Evolutionary conservation across 1,284 basidiomycete species (phyloP).

Genomic region (Naganishia albida): DNA sequence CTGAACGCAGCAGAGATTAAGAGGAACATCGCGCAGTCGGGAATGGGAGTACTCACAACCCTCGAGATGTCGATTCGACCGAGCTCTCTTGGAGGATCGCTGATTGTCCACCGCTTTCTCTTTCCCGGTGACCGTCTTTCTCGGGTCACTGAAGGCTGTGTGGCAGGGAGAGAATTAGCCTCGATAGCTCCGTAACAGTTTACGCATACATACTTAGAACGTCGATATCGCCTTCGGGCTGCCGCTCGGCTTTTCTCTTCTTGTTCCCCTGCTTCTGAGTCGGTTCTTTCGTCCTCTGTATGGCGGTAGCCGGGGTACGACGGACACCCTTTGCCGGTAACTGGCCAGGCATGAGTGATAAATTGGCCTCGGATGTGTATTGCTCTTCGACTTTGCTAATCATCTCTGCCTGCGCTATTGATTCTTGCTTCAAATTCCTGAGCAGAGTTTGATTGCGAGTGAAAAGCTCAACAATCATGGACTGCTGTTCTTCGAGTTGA

Average conservation of each 20-base stretch:
- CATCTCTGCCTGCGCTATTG: background rate
- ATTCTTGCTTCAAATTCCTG: background rate
- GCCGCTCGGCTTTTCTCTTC: conserved; percentile 34
- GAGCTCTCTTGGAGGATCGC: background rate
- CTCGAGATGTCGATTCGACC: no score
- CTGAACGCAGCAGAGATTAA: background rate
- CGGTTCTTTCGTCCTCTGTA: conserved; percentile 1
- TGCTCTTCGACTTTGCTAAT: background rate
- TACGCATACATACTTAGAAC: conserved; percentile 1
- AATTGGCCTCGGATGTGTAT: background rate
- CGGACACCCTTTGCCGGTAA: background rate
- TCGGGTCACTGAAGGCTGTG: no score
- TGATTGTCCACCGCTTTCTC: background rate
- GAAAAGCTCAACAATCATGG: background rate
- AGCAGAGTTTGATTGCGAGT: background rate
- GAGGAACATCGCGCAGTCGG: no score
- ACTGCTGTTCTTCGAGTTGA: background rate
- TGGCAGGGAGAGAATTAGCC: no score
- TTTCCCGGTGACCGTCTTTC: background rate
- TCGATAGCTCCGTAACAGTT: no score
- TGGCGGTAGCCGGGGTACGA: background rate
- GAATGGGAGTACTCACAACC: background rate
- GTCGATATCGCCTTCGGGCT: conserved; percentile 27
- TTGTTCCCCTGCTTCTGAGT: conserved; percentile 25
- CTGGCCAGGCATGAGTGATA: background rate